Evolutionary conservation across 2,329 filamentous ascomycete genomes (phyloP).

Genomic region (Colletotrichum sp.): DNA sequence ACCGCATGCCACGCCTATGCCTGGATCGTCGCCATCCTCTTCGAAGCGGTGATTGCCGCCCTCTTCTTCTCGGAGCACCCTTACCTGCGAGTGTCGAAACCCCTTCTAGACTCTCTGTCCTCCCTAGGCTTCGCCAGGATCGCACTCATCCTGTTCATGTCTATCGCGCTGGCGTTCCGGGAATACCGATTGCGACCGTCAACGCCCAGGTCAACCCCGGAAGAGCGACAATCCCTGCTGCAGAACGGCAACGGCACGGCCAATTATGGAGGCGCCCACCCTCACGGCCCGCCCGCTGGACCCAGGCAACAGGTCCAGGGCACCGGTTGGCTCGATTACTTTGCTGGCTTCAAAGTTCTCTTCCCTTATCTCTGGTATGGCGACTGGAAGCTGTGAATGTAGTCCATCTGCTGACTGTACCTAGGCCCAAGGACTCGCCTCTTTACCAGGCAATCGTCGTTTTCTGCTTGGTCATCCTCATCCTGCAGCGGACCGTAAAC

Average conservation of each 20-base stretch:
- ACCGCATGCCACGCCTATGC: conserved; percentile 38
- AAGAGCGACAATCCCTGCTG: conserved; percentile 43
- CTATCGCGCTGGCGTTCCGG: conserved; percentile 29
- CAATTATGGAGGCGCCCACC: conserved; percentile 30
- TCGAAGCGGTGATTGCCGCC: conserved; percentile 40
- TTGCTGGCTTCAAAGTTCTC: conserved; percentile 47
- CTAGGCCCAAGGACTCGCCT: conserved; percentile 47
- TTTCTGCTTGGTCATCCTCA: conserved; percentile 43
- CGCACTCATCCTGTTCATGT: conserved; percentile 38
- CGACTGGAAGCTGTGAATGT: not conserved
- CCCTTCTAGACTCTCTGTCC: conserved; percentile 34
- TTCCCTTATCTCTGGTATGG: conserved; percentile 50
- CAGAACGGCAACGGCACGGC: conserved; percentile 40
- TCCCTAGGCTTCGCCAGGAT: conserved; percentile 36
- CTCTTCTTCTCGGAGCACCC: conserved; percentile 34
- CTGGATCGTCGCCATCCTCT: conserved; percentile 38
- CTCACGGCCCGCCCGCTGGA: not conserved
- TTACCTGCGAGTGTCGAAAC: conserved; percentile 30
- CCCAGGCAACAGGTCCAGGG: conserved; percentile 35
- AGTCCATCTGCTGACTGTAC: conserved; percentile 1
- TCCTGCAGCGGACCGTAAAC: conserved; percentile 49
- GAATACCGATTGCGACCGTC: conserved; percentile 34
- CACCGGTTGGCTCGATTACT: conserved; percentile 50
- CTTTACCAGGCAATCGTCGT: conserved; percentile 45
- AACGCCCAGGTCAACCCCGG: conserved; percentile 30